phyloP scores from a whole-genome alignment of 169 alveolate species.

The Haemoproteus tartakovskyi region DNA sequence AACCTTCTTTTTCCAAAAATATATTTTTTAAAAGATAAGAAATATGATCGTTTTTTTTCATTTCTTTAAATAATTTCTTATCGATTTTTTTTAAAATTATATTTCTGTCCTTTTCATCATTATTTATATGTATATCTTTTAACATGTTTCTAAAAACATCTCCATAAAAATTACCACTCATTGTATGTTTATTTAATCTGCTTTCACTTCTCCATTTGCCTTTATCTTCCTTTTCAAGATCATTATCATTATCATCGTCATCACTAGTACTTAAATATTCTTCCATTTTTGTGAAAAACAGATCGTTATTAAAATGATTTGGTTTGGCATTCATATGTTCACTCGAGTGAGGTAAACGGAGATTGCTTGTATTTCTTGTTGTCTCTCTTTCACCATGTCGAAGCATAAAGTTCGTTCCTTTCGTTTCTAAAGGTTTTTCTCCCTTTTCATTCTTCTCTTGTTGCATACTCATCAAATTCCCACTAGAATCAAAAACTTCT shows the following conservation, averaged over 20 bases:
- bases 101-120: not conserved
- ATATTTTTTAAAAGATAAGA: slow-evolving; percentile 17
- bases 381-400: too few species aligned
- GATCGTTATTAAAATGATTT: not conserved
- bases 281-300: slow-evolving; percentile 7
- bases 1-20: slow-evolving; percentile 2
- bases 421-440: not conserved
- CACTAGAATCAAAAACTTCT: slow-evolving; percentile 9
- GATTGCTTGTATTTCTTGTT: not conserved
- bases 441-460: not conserved
- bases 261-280: not conserved
- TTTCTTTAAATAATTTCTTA: slow-evolving; percentile 6
- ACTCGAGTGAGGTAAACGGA: not conserved
- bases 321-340: not conserved
- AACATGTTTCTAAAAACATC: slow-evolving; percentile 4
- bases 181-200: too few species aligned
- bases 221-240: too few species aligned
- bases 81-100: slow-evolving; percentile 9
- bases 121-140: not conserved
- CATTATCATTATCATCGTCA: not conserved
- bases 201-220: too few species aligned
- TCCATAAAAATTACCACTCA: not conserved
- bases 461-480: not conserved
- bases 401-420: not conserved
- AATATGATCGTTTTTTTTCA: slow-evolving; percentile 15